Conservation (phyloP, 495 filamentous ascomycete species). For the Sabuloglossum arenarium region DNA sequence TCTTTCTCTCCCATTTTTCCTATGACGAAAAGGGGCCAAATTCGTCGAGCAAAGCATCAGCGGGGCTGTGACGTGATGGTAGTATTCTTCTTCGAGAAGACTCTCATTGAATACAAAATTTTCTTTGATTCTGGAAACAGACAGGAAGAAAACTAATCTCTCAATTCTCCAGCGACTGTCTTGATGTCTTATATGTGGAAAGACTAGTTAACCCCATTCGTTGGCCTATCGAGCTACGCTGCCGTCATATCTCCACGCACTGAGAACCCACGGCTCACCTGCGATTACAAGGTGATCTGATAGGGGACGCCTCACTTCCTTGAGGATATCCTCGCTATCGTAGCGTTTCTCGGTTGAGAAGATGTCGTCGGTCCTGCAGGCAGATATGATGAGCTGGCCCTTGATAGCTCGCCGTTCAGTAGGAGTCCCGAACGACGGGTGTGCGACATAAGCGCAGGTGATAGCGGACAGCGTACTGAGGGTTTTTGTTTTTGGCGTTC, state of each 20-base stretch:
- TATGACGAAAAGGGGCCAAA: neutral
- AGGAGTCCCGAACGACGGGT: slow-evolving; percentile 56
- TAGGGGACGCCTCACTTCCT: slow-evolving; percentile 43
- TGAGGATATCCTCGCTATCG: slow-evolving; percentile 36
- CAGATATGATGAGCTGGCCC: slow-evolving; percentile 55
- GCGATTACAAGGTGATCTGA: slow-evolving; percentile 64
- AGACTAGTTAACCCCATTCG: slow-evolving; percentile 29
- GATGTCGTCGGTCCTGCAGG: slow-evolving; percentile 58
- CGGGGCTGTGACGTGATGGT: neutral
- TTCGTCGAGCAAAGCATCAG: neutral
- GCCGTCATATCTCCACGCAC: slow-evolving; percentile 43
- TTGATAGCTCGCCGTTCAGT: slow-evolving; percentile 53
- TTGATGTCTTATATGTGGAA: neutral
- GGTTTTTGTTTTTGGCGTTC: neutral
- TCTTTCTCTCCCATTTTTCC: neutral
- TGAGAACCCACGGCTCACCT: slow-evolving; percentile 63
- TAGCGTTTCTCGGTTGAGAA: slow-evolving; percentile 57
- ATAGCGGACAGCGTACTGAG: slow-evolving; percentile 19
- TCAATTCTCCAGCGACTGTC: neutral
- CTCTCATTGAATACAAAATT: neutral
- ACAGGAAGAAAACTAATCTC: neutral
- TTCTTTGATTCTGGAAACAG: neutral
- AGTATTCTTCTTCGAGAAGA: neutral
- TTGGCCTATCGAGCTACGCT: slow-evolving; percentile 51
- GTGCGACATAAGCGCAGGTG: slow-evolving; percentile 28